Conservation (phyloP, 2,329 filamentous ascomycete species). For the Seiridium cupressi region DNA sequence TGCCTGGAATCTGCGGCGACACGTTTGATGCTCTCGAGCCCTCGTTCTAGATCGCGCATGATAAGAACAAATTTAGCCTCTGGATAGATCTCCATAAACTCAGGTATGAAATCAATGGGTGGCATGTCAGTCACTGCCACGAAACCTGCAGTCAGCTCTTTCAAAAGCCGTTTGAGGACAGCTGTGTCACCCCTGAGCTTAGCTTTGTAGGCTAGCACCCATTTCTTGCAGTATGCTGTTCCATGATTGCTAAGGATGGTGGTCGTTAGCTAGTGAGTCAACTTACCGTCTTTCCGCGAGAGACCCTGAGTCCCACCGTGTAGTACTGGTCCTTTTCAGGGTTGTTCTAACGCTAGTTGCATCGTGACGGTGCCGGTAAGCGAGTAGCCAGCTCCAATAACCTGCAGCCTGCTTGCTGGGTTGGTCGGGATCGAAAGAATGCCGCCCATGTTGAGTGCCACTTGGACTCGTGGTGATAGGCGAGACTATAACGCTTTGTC, state of each 20-base stretch:
- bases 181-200: background rate
- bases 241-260: background rate
- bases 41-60: conserved; percentile 22
- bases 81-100: conserved; percentile 27
- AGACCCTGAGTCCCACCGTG: conserved; percentile 12
- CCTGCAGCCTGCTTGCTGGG: conserved; percentile 6
- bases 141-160: conserved; percentile 29
- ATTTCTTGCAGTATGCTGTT: conserved; percentile 6
- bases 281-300: conserved; percentile 7
- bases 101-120: conserved; percentile 31
- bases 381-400: conserved; percentile 13
- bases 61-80: conserved; percentile 39
- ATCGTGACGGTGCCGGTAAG: conserved; percentile 11
- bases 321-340: conserved; percentile 8
- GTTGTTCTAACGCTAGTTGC: conserved; percentile 11
- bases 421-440: conserved; percentile 6
- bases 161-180: conserved; percentile 13
- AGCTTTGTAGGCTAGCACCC: conserved; percentile 6
- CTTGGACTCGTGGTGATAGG: too few species aligned
- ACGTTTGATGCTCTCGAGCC: conserved; percentile 19
- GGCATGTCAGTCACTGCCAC: conserved; percentile 38
- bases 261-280: background rate
- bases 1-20: background rate
- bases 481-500: too few species aligned
- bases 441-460: conserved; percentile 7